Evolutionary conservation across 805 yeast genomes (phyloP).

Genomic region (Komagataella phaffii): DNA sequence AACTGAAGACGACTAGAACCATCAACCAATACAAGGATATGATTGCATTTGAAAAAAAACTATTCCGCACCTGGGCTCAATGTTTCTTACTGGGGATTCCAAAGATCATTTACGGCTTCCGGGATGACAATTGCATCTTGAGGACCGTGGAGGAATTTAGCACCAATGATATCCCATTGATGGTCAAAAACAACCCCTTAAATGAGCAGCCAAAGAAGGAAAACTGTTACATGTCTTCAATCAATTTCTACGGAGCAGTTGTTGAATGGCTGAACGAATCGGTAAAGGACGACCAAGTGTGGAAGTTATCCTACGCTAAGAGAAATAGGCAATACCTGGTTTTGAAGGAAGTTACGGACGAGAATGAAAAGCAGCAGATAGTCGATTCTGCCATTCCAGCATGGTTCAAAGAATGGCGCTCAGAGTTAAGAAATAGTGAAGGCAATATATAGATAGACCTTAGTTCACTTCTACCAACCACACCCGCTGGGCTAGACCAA

Average conservation of each 20-base stretch:
- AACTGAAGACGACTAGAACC: constrained; percentile 59
- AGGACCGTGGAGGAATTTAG: constrained; percentile 59
- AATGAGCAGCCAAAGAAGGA: constrained; percentile 21
- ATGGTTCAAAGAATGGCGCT: not conserved
- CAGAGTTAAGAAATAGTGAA: not conserved
- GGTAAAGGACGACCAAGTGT: constrained; percentile 35
- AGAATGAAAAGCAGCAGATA: not conserved
- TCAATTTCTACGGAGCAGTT: constrained; percentile 79
- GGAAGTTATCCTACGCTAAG: constrained; percentile 38
- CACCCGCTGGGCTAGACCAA: not conserved
- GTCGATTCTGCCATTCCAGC: not conserved
- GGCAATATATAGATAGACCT: not conserved
- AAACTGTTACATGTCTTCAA: constrained; percentile 63
- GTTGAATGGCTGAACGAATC: constrained; percentile 60
- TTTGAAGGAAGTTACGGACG: constrained; percentile 29
- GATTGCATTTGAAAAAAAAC: constrained; percentile 57
- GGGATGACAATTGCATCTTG: constrained; percentile 59
- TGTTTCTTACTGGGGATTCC: constrained; percentile 80
- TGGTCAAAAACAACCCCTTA: constrained; percentile 39
- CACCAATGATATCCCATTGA: constrained; percentile 67
- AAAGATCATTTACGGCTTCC: constrained; percentile 72
- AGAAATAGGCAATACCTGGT: constrained; percentile 34
- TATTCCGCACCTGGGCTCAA: constrained; percentile 85
- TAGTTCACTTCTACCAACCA: not conserved
- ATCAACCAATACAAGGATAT: constrained; percentile 46